Percentiles rank a stretch among this genome's conserved stretches.
Conservation (phyloP, 768 basidiomycete genomes). For the Megacollybia marginata region DNA sequence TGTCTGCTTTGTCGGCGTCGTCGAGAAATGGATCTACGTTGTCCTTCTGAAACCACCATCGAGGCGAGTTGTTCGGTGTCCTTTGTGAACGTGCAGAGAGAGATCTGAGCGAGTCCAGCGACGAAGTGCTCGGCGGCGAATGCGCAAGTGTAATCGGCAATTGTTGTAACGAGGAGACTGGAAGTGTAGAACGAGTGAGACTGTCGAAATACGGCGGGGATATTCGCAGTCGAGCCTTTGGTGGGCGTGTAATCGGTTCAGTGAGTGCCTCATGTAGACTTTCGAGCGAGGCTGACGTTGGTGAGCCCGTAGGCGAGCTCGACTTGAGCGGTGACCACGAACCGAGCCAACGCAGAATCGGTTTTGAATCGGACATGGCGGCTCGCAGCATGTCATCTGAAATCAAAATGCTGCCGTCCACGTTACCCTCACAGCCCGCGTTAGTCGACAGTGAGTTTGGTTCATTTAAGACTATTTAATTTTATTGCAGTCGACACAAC, state of each 20-base stretch:
- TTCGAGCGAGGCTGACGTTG: conserved; percentile 34
- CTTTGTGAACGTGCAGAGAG: conserved; percentile 11
- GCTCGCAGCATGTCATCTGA: background rate
- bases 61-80: conserved; percentile 8
- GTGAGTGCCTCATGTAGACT: conserved; percentile 36
- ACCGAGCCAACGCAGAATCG: conserved; percentile 41
- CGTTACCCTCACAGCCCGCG: conserved; percentile 42
- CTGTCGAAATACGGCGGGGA: conserved; percentile 47
- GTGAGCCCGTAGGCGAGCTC: conserved; percentile 9
- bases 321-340: conserved; percentile 22
- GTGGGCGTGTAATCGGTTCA: no score
- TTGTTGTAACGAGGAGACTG: conserved; percentile 28
- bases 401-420: conserved; percentile 33
- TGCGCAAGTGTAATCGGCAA: conserved; percentile 25
- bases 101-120: conserved; percentile 19
- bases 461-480: conserved; percentile 1
- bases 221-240: conserved; percentile 19
- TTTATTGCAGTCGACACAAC: conserved; percentile 39
- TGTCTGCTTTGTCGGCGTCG: conserved; percentile 47
- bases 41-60: conserved; percentile 51
- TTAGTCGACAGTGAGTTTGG: conserved; percentile 32
- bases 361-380: conserved; percentile 11
- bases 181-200: conserved; percentile 54
- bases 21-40: conserved; percentile 36
- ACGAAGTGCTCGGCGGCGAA: conserved; percentile 30